A percentile compares a stretch with the other conserved stretches of the same genome.
Conservation (phyloP, 768 basidiomycete genomes). For the Paxillus ammoniavirescens region DNA sequence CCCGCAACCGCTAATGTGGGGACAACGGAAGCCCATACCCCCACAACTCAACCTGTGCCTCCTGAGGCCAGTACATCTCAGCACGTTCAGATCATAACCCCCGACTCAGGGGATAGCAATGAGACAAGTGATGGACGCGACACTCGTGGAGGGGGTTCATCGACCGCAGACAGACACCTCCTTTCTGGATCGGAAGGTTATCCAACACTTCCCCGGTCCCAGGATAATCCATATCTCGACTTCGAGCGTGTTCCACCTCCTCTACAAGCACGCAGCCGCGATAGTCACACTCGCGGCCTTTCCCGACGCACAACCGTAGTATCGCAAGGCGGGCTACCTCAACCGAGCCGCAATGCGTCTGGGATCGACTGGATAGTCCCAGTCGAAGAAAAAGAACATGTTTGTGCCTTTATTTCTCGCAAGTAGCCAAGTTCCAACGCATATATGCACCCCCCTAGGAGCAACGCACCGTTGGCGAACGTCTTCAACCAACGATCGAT, state of each 20-base stretch:
- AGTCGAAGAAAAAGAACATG: slow-evolving; percentile 16
- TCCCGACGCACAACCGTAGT: slow-evolving; percentile 5
- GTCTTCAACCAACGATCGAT: slow-evolving; percentile 52
- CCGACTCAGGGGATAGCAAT: neutral
- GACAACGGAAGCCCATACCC: neutral
- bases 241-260: slow-evolving; percentile 7
- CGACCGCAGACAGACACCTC: slow-evolving; percentile 8
- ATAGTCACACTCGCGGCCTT: slow-evolving; percentile 12
- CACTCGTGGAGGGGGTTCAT: neutral
- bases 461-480: slow-evolving; percentile 45
- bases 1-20: neutral
- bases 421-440: neutral
- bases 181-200: slow-evolving; percentile 9
- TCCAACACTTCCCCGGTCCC: neutral
- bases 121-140: neutral
- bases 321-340: neutral
- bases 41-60: neutral
- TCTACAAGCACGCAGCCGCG: slow-evolving; percentile 11
- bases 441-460: slow-evolving; percentile 5
- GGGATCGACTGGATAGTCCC: slow-evolving; percentile 29
- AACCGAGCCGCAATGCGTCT: neutral
- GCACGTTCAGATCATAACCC: neutral
- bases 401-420: slow-evolving; percentile 7
- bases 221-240: slow-evolving; percentile 5
- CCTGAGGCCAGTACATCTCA: neutral